A percentile compares a stretch with the other conserved stretches of the same genome.
These are phyloP conservation scores for Begonia loranthoides DNA, from an alignment of 306 rosid species.

Conservation along the genomic window DNA sequence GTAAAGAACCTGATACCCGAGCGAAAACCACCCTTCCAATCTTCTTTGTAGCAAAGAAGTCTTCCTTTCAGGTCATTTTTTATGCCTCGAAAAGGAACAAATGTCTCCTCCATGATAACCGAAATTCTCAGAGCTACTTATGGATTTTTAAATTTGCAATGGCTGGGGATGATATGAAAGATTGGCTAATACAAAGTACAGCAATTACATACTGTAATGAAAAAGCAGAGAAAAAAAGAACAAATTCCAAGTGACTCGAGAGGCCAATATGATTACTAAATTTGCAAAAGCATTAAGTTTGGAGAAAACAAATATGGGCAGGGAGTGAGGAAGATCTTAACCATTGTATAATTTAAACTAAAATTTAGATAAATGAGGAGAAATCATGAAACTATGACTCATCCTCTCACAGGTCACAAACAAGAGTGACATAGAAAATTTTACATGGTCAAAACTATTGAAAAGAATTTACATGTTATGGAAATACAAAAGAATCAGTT, in stretches of 20 bases:
- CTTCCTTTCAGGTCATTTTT: slow-evolving; percentile 46
- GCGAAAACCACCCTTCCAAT: slow-evolving; percentile 47
- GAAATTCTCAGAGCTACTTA: slow-evolving; percentile 1
- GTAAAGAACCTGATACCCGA: slow-evolving; percentile 47
- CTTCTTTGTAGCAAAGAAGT: slow-evolving; percentile 49
- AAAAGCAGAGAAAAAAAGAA: too few relatives aligned
- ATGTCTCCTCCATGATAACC: slow-evolving; percentile 76
- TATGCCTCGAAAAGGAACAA: slow-evolving; percentile 60
- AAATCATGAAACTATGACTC: slow-evolving; percentile 16
- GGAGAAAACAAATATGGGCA: slow-evolving; percentile 22
- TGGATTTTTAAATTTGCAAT: too few relatives aligned
- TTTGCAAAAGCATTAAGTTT: slow-evolving; percentile 16
- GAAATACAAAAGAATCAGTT: too few relatives aligned
- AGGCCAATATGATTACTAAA: slow-evolving; percentile 32
- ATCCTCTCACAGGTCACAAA: slow-evolving; percentile 24
- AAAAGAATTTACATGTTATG: slow-evolving; percentile 15
- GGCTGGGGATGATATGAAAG: slow-evolving; percentile 17
- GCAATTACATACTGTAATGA: slow-evolving; percentile 7
- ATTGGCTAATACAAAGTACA: slow-evolving; percentile 12
- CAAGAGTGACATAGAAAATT: slow-evolving; percentile 32
- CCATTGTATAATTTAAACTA: slow-evolving; percentile 16
- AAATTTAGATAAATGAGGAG: slow-evolving; percentile 18
- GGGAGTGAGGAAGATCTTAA: slow-evolving; percentile 26
- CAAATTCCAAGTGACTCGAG: slow-evolving; percentile 31
- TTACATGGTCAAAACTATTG: slow-evolving; percentile 33